These are phyloP conservation scores for Thuja plicata DNA, from an alignment of 83 land plant genomes.

Conservation along the genomic window DNA sequence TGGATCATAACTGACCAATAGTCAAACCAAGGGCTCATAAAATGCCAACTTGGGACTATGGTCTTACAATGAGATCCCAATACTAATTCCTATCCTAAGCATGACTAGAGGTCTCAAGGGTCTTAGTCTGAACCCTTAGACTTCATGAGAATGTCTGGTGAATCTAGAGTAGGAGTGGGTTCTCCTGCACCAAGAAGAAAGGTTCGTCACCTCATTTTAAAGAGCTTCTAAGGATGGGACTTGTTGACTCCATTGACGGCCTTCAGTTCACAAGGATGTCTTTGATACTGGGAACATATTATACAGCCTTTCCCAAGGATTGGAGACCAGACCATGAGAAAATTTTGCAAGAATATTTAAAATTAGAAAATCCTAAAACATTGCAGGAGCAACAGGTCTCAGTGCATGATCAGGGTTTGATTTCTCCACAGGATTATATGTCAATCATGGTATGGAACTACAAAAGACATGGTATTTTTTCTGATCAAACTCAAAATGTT, in stretches of 20 bases:
- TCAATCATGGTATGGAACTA: slow-evolving; percentile 72
- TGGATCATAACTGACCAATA: too few relatives aligned
- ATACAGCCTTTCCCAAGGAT: slow-evolving; percentile 59
- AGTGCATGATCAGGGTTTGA: slow-evolving; percentile 47
- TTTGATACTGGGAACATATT: slow-evolving; percentile 66
- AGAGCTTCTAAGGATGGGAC: slow-evolving; percentile 62
- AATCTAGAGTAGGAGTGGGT: too few relatives aligned
- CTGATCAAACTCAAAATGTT: slow-evolving; percentile 21
- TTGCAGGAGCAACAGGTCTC: slow-evolving; percentile 36
- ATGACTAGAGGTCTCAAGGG: too few relatives aligned
- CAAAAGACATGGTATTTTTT: slow-evolving; percentile 42
- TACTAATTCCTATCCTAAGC: too few relatives aligned
- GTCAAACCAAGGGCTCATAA: too few relatives aligned
- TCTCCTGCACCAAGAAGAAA: too few relatives aligned
- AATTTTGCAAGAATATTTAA: slow-evolving; percentile 47
- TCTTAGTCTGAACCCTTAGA: too few relatives aligned
- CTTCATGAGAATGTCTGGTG: too few relatives aligned
- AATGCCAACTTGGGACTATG: too few relatives aligned
- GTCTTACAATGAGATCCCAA: too few relatives aligned
- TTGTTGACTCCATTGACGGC: slow-evolving; percentile 65
- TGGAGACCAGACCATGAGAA: slow-evolving; percentile 87
- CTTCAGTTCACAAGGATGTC: slow-evolving; percentile 60
- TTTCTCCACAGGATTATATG: slow-evolving; percentile 65
- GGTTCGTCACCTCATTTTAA: slow-evolving; percentile 70
- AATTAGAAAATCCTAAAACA: slow-evolving; percentile 43